phyloP scores from a whole-genome alignment of 2,329 filamentous ascomycete genomes.

The Ascochyta rabiei region DNA sequence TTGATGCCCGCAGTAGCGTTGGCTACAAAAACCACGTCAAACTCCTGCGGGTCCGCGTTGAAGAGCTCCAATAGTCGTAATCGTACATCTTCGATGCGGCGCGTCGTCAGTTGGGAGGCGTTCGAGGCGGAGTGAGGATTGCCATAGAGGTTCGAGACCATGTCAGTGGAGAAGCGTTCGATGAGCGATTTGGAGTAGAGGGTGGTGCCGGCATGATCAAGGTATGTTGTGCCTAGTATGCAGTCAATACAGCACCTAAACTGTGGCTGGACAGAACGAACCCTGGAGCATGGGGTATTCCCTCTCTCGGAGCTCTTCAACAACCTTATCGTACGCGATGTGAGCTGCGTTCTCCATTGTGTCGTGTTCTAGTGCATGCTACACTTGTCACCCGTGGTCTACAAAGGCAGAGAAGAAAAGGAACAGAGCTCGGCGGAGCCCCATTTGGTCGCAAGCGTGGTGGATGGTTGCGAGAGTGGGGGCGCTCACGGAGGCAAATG shows the following conservation, averaged over 20 bases:
- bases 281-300: constrained; percentile 76
- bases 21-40: constrained; percentile 88
- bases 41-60: constrained; percentile 78
- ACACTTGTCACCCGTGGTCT: constrained; percentile 31
- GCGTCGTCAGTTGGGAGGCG: constrained; percentile 78
- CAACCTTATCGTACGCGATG: constrained; percentile 60
- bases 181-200: constrained; percentile 80
- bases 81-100: constrained; percentile 76
- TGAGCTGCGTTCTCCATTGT: constrained; percentile 38
- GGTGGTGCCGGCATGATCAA: constrained; percentile 96
- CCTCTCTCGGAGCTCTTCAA: constrained; percentile 63
- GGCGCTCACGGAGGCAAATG: constrained; percentile 37
- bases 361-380: background rate
- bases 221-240: constrained; percentile 72
- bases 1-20: constrained; percentile 94
- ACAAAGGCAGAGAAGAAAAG: constrained; percentile 16
- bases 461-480: constrained; percentile 43
- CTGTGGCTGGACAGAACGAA: constrained; percentile 39
- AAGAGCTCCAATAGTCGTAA: constrained; percentile 76
- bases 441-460: constrained; percentile 36
- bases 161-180: constrained; percentile 77
- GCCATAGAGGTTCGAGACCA: constrained; percentile 79
- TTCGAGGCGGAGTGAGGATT: constrained; percentile 89
- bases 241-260: constrained; percentile 9
- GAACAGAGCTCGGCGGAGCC: constrained; percentile 13